Evolutionary conservation across 176 grass and related monocot species (phyloP), one percentile per base, ranked within the genome.

Genomic region (Canna indica): DNA sequence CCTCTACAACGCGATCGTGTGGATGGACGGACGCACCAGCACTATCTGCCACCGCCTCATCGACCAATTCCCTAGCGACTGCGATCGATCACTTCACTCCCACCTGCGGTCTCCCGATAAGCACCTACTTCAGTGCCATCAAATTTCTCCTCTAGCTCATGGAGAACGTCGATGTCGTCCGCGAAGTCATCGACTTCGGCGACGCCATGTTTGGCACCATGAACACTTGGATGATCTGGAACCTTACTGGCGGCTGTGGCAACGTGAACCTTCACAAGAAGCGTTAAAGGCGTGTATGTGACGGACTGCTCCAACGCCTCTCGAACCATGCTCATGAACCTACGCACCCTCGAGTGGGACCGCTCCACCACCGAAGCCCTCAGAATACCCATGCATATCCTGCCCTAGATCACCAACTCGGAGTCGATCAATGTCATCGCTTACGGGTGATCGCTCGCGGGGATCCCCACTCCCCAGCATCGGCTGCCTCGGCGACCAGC

Each of bases 21-120:
- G 94, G 94, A 97, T 93, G 94, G 94, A 97, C 78, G 89, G 72
- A 47, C 94, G 94, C 59, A 97, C 94, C 65, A 92, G 86, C 69
- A 53, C 86, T 17, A 81, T 97, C 57, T 97, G 94, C 86, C 83
- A 82, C 86, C 91, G 15, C 22, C 69, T 65, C 79, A 8, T 16
- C 16, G 5, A 0, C 33, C 82, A 97, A 36, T 70, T 97, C 3
- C 70, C 86, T 0, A 86, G 86, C 36, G 94, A 86, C 3, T 70
- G 94, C 68, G 87, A 75, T n/a, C n/a, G n/a, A n/a, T 1, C 94
- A 97, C 36, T 97, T 97, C 22, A 89, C 90, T 0, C 77, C 84
- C 32, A 81, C 84, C 22, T 92, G 86, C 72, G 88, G 94, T 0
- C 64, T 92, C 54, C 94, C 94, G 35, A 82, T 97, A 27, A 97